Conservation (phyloP, 2,329 filamentous ascomycete genomes). For the Lecanicillium sp. region DNA sequence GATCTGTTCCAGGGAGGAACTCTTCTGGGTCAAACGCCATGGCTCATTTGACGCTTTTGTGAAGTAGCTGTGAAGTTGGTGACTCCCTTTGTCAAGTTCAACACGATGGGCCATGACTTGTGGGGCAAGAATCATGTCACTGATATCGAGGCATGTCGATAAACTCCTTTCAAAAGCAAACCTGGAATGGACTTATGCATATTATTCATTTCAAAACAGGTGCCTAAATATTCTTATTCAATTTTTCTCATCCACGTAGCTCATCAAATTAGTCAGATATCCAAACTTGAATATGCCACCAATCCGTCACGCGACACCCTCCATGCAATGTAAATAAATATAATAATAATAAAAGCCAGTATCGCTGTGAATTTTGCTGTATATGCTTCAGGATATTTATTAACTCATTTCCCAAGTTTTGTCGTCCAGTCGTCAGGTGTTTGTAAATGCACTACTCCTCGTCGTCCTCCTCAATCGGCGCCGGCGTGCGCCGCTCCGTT, state of each 20-base stretch:
- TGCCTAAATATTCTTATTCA: too few species aligned
- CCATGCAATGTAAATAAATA: not conserved
- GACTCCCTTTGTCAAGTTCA: too few species aligned
- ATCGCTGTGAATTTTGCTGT: not conserved
- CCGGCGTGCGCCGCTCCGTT: conserved; percentile 64
- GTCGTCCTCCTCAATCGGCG: conserved; percentile 66
- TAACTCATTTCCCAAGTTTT: conserved; percentile 6
- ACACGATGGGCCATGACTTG: not conserved
- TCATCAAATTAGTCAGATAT: too few species aligned
- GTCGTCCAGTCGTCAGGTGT: not conserved
- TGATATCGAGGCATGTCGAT: too few species aligned
- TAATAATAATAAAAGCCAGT: not conserved
- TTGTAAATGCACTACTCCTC: conserved; percentile 43
- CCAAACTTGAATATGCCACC: too few species aligned
- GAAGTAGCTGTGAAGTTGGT: not conserved
- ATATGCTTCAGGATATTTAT: not conserved
- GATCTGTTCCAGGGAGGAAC: conserved; percentile 21
- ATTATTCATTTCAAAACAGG: too few species aligned
- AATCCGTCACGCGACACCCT: not conserved
- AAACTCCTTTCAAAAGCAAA: too few species aligned
- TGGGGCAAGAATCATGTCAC: too few species aligned
- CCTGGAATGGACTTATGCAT: too few species aligned
- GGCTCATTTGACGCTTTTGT: not conserved
- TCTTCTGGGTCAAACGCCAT: conserved; percentile 1
- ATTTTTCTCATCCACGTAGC: too few species aligned